Base-by-base conservation (phyloP, 805 yeast species). In the Myxozyma neglecta region DNA sequence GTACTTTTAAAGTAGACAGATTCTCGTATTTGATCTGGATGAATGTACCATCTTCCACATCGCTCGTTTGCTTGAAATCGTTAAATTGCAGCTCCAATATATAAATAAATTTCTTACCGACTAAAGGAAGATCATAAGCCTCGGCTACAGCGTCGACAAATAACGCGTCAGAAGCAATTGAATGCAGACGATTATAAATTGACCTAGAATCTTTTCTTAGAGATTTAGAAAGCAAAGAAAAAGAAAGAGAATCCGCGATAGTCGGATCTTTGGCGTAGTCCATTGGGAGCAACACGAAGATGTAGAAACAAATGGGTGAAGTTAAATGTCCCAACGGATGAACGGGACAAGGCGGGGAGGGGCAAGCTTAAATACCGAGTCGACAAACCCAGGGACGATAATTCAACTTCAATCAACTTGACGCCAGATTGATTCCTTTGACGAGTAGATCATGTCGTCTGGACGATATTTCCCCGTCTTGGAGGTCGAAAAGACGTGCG, bases 31-130 rank as follows among this genome's bases (percentile, higher is more conserved):
- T 66, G 50, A 0, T 63, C 58, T 0, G 88, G 85, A 0, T 81
- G 77, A 3, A 86, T 83, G 68, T 91, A 91, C 97, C 97, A 91
- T 13, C 83, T 70, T 0, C 97, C 97, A 73, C 97, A 90, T 55
- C 97, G 75, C 71, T 88, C 93, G 72, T 91, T 91, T 5, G 96
- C 88, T 1, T 85, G 8, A 83, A 52, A 6, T 88, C 87, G 5
- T 9, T 35, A 24, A 13, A 70, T 56, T 9, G 61, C 36, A 35
- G 35, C 13, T 45, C 32, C 45, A 43, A 14, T 10, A 9, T 44
- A 6, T 13, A 3, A 9, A 13, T 16, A 29, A 29, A 18, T 43
- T 24, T 24, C 29, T 24, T 24, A 69, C 71, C 72, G 3, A 76
- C 71, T 2, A 76, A 59, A 11, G 74, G 79, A 11, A 69, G 66